Base-by-base conservation (phyloP, 305 asterid species). In the Fraxinus greggii region DNA sequence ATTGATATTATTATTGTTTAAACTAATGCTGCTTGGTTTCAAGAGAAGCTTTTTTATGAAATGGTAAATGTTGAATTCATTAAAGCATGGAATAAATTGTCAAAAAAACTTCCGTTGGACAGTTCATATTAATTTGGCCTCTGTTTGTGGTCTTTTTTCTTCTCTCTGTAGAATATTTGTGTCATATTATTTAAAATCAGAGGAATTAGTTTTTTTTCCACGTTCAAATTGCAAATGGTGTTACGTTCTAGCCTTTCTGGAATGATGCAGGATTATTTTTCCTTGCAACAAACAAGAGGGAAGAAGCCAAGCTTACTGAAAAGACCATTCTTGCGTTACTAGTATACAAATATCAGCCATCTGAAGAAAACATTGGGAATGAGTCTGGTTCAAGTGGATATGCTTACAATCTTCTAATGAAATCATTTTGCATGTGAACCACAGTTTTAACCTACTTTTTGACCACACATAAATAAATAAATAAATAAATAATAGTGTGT, bases 11-110 rank as follows among this genome's bases (percentile, higher is more conserved):
- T 2, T 77, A 29, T 82, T 31, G 19, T 82, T 33, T 2, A 29
- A 33, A 69, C 1, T 78, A 31, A 10, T 51, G 79, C 23, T 24
- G 0, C 13, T 79, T 75, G 40, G 70, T 40, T 26, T 85, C 75
- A 40, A 59, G 31, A 61, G 76, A 33, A 70, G 76, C 48, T 77
- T 61, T 78, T 85, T 72, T n/a, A 2, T 51, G 38, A 31, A 69
- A 24, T 72, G 26, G 19, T 42, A 73, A n/a, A 15, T 12, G n/a
- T 7, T 61, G 69, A 2, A 59, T 54, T 77, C 80, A 35, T 19
- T 32, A 29, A 73, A 19, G 70, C 61, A 59, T 21, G 67, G 72
- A 59, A 42, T 7, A 26, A n/a, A 56, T 56, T 54, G 65, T 54
- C 26, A 61, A 61, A 61, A 56, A n/a, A 56, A 42, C 13, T 42